Conservation (phyloP, 192 early-diverging fungal species). For the Dimargaris cristalligena region DNA sequence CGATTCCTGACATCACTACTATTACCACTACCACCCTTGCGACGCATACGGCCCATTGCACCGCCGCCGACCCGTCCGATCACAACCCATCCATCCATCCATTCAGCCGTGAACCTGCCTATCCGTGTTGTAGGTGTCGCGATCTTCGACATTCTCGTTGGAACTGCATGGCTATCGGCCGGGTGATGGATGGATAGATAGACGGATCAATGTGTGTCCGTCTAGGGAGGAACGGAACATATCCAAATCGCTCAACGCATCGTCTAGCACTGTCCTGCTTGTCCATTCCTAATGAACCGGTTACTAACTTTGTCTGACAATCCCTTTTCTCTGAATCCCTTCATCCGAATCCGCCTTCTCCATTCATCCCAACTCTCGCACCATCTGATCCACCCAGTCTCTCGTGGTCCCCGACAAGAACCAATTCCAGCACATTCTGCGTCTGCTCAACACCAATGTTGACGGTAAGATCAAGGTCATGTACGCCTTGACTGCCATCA, state of each 20-base stretch:
- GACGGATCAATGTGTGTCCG: neutral
- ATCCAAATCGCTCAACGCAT: neutral
- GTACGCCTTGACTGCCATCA: slow-evolving; percentile 92
- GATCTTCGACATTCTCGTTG: neutral
- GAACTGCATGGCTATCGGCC: neutral
- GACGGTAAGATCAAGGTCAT: slow-evolving; percentile 87
- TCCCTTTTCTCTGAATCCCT: neutral
- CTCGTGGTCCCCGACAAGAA: slow-evolving; percentile 80
- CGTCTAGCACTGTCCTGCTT: neutral
- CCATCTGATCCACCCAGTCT: slow-evolving; percentile 25
- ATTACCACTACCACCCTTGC: too few relatives aligned
- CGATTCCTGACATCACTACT: too few relatives aligned
- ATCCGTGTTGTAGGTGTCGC: neutral
- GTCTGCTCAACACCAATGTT: slow-evolving; percentile 99
- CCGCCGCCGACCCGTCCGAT: too few relatives aligned
- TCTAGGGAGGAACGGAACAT: neutral
- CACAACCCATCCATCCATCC: slow-evolving; percentile 8
- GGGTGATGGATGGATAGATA: neutral
- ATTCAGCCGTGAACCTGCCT: neutral
- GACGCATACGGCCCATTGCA: too few relatives aligned
- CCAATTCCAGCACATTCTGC: slow-evolving; percentile 94
- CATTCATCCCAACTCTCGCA: neutral
- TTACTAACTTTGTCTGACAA: neutral
- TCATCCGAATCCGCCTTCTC: neutral
- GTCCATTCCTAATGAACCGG: neutral